Evolutionary conservation across 2,329 filamentous ascomycete species (phyloP).

Genomic region (Penicillium sp.): DNA sequence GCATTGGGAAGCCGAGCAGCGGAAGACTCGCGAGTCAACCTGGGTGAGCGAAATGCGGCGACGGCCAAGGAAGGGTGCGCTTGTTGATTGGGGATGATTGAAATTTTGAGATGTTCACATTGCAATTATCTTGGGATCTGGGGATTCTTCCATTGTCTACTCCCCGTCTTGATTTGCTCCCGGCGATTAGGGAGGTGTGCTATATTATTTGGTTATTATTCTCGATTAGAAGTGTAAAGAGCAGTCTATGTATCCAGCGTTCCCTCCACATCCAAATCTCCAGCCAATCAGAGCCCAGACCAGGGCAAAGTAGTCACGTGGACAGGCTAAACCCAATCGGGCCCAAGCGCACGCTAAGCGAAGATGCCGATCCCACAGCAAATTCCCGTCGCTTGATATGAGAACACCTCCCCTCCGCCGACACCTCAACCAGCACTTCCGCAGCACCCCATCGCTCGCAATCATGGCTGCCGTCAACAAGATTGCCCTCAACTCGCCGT

Average conservation of each 20-base stretch:
- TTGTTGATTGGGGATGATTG: slow-evolving; percentile 53
- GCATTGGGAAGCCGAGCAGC: slow-evolving; percentile 49
- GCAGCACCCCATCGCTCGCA: slow-evolving; percentile 42
- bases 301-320: slow-evolving; percentile 29
- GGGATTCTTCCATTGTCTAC: slow-evolving; percentile 12
- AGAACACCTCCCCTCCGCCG: slow-evolving; percentile 30
- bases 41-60: slow-evolving; percentile 65
- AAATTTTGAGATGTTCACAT: slow-evolving; percentile 5
- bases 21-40: slow-evolving; percentile 65
- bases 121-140: slow-evolving; percentile 17
- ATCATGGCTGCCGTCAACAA: slow-evolving; percentile 84
- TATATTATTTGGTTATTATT: slow-evolving; percentile 1
- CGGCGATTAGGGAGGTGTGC: neutral
- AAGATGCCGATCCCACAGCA: slow-evolving; percentile 30
- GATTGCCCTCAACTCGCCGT: slow-evolving; percentile 96
- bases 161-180: neutral
- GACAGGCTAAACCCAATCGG: slow-evolving; percentile 20
- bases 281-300: slow-evolving; percentile 15
- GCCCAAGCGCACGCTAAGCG: slow-evolving; percentile 31
- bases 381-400: slow-evolving; percentile 29
- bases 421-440: slow-evolving; percentile 35
- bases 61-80: slow-evolving; percentile 87
- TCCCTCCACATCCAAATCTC: too few relatives aligned
- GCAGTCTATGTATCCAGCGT: neutral
- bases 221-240: slow-evolving; percentile 4